Conservation (phyloP, 2,329 filamentous ascomycete species). For the Endoconidiophora laricicola region DNA sequence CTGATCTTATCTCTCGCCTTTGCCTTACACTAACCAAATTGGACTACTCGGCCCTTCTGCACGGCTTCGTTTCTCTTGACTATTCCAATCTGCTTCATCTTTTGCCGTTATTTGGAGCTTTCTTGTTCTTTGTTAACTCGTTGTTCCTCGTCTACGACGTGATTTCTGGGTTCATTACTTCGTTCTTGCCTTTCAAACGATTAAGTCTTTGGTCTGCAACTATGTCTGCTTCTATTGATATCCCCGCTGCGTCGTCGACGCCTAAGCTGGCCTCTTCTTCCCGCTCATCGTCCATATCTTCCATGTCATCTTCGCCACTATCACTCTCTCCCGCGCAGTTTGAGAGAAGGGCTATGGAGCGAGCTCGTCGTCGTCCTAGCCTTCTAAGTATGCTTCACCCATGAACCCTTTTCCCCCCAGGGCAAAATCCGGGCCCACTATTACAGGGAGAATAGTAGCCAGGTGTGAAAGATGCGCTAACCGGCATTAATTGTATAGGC, state of each 20-base stretch:
- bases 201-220: conserved; percentile 13
- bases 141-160: not conserved
- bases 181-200: not conserved
- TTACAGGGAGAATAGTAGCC: not conserved
- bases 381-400: conserved; percentile 35
- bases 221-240: conserved; percentile 56
- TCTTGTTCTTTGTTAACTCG: not conserved
- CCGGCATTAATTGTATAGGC: conserved; percentile 30
- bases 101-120: not conserved
- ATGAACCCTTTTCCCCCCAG: not conserved
- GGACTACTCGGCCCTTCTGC: too few species aligned
- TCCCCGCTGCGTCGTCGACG: conserved; percentile 33
- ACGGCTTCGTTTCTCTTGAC: too few species aligned
- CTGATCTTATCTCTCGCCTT: too few species aligned
- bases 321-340: conserved; percentile 23
- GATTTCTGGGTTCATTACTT: not conserved
- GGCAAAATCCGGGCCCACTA: too few species aligned
- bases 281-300: conserved; percentile 24
- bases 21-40: too few species aligned
- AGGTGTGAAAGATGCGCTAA: not conserved
- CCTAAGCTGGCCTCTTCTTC: conserved; percentile 21
- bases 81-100: not conserved
- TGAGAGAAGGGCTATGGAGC: conserved; percentile 8
- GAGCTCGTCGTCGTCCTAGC: conserved; percentile 35
- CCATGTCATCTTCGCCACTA: conserved; percentile 36